Evolutionary conservation across 352 stramenopile genomes (phyloP), one percentile per base, ranked within the genome.

Genomic region (Vaucheria bursata): DNA sequence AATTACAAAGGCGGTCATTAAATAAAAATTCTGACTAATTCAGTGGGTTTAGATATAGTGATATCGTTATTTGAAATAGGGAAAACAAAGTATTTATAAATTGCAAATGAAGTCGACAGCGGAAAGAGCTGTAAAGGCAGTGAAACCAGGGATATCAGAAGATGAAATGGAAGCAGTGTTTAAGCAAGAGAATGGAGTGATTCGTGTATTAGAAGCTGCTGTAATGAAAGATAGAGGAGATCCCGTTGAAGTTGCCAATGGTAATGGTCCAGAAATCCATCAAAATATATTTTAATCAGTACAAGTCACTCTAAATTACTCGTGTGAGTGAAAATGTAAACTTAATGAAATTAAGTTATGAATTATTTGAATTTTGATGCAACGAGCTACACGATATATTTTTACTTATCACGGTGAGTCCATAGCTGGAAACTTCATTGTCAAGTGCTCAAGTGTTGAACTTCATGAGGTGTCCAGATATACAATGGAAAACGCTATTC

Each of bases 91-190:
- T 86, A 95, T 97, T 75, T 98, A 98, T 86, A 98, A 98, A 85
- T 91, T 84, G 8, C 93, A 97, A 75, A 94, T 98, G 80, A 97
- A 98, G 82, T 95, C 92, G 73, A 99, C 98, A 84, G 92, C 98
- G 0, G 96, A 96, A 79, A 88, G 94, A 5, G 94, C 98, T 82
- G 91, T 99, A 59, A 91, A 97, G 82, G 97, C 97, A 75, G 94
- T 99, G 37, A 98, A 98, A 76, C 93, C 94, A 0, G 92, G 97
- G 85, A 94, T 94, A 0, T 97, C 93, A 1, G 91, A 97, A 68
- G 93, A 96, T 72, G 94, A 98, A 68, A 97, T 99, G 53, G 93
- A 98, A 78, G 87, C 89, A 1, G 93, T 98, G 40, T 97, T 98
- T 89, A 90, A 59, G 12, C 45, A 59, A 12, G 45, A 59, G 75